Evolutionary conservation across 306 rosid genomes (phyloP).

Genomic region (Cucumis hystrix): DNA sequence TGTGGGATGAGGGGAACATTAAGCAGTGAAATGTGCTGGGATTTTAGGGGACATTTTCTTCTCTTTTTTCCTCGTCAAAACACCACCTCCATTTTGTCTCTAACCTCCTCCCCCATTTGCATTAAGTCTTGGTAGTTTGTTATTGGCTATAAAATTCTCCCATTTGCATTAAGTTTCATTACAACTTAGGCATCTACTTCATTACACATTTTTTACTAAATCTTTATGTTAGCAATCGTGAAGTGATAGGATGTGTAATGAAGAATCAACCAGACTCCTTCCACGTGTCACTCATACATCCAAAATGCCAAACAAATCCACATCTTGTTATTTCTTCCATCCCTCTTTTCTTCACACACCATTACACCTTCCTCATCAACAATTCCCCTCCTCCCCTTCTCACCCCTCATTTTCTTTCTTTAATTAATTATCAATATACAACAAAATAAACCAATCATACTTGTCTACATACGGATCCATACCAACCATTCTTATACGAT

Average conservation of each 20-base stretch:
- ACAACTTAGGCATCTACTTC: too few relatives aligned
- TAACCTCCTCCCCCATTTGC: not conserved
- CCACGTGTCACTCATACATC: slow-evolving; percentile 69
- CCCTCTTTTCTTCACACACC: slow-evolving; percentile 24
- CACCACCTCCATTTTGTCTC: slow-evolving; percentile 39
- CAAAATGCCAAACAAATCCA: slow-evolving; percentile 26
- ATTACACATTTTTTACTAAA: too few relatives aligned
- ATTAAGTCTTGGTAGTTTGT: too few relatives aligned
- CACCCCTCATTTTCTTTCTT: not conserved
- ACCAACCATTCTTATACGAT: not conserved
- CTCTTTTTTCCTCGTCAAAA: slow-evolving; percentile 27
- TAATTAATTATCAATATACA: not conserved
- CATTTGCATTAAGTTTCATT: too few relatives aligned
- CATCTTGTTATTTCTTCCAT: slow-evolving; percentile 35
- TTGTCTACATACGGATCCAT: not conserved
- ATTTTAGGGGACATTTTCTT: slow-evolving; percentile 46
- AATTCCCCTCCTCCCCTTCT: slow-evolving; percentile 10
- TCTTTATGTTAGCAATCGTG: too few relatives aligned
- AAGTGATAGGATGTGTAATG: too few relatives aligned
- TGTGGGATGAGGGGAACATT: slow-evolving; percentile 45
- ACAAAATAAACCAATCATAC: not conserved
- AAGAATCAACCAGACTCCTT: slow-evolving; percentile 46
- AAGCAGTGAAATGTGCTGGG: slow-evolving; percentile 37
- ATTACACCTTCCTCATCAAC: slow-evolving; percentile 26
- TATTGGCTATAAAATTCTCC: too few relatives aligned